phyloP scores from a whole-genome alignment of 1,284 basidiomycete species.

The Wolfiporia cocos region DNA sequence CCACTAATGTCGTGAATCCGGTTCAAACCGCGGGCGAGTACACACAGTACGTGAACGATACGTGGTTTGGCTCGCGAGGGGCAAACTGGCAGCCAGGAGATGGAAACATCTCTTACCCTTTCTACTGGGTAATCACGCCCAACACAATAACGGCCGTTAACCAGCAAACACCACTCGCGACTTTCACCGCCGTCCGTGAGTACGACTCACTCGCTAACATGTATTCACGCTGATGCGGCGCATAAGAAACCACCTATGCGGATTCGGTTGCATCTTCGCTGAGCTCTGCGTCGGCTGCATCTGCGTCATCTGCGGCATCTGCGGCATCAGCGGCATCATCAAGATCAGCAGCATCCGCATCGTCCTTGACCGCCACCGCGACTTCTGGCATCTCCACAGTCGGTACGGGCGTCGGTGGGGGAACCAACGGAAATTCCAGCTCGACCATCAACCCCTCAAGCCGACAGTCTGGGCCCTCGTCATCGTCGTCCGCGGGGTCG shows the following conservation, averaged over 20 bases:
- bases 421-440: not conserved
- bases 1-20: constrained; percentile 39
- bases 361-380: constrained; percentile 7
- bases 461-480: not conserved
- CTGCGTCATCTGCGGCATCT: constrained; percentile 28
- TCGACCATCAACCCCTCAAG: not conserved
- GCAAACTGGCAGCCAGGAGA: constrained; percentile 42
- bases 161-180: constrained; percentile 54
- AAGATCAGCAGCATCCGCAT: constrained; percentile 22
- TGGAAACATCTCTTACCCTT: constrained; percentile 57
- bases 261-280: constrained; percentile 53
- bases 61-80: constrained; percentile 63
- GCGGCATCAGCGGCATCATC: constrained; percentile 18
- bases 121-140: constrained; percentile 66
- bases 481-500: constrained; percentile 19
- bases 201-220: too few relatives aligned
- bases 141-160: constrained; percentile 45
- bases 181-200: constrained; percentile 74
- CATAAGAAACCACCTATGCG: constrained; percentile 64
- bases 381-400: constrained; percentile 2
- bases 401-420: not conserved
- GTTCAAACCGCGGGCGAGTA: constrained; percentile 46
- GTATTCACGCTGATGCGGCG: too few relatives aligned
- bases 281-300: constrained; percentile 36
- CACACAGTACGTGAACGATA: constrained; percentile 58